phyloP scores from a whole-genome alignment of 176 grass and related monocot genomes.

The Lolium perenne region DNA sequence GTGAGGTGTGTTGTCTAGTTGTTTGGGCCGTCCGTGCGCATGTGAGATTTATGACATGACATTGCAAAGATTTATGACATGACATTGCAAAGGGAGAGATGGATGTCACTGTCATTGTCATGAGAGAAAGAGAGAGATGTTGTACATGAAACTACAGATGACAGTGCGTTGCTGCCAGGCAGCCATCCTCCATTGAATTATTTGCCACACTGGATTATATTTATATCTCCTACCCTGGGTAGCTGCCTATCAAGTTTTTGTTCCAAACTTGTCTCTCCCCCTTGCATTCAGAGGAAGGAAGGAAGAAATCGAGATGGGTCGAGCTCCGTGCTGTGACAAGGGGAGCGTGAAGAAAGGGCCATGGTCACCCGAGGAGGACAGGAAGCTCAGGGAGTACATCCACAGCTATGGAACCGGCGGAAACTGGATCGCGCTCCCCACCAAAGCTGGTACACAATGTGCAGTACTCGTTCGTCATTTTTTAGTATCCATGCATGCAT shows the following conservation, averaged over 20 bases:
- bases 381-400: constrained; percentile 9
- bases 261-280: not conserved
- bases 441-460: not conserved
- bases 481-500: not conserved
- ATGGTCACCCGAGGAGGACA: constrained; percentile 10
- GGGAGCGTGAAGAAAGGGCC: constrained; percentile 22
- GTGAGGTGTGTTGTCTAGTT: not conserved
- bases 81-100: not conserved
- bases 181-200: not conserved
- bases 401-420: not conserved
- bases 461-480: too few relatives aligned
- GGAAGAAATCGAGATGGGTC: not conserved
- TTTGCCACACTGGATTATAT: not conserved
- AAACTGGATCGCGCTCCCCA: constrained; percentile 10
- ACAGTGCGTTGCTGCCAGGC: not conserved
- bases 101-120: not conserved
- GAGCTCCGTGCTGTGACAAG: constrained; percentile 24
- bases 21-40: not conserved
- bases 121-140: not conserved
- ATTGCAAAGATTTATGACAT: not conserved
- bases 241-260: not conserved
- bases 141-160: too few relatives aligned
- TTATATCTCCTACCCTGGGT: not conserved
- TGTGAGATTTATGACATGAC: not conserved
- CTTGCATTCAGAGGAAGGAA: not conserved